Conservation (phyloP, 192 early-diverging fungal species). For the Pilobolus umbonatus region DNA sequence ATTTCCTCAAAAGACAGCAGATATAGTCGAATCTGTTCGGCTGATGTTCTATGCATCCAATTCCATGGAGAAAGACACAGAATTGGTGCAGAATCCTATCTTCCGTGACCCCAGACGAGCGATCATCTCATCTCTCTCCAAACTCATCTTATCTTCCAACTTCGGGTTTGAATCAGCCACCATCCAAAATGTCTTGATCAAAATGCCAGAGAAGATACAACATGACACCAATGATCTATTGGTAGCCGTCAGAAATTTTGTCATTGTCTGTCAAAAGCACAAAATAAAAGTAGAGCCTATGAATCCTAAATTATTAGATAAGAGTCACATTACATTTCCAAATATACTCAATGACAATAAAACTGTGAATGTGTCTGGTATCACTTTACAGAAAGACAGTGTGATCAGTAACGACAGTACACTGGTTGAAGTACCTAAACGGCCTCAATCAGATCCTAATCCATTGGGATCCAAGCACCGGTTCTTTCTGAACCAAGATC, state of each 20-base stretch:
- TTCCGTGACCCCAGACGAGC: conserved; percentile 29
- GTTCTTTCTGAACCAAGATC: conserved; percentile 11
- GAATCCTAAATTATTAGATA: conserved; percentile 24
- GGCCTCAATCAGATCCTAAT: too few relatives aligned
- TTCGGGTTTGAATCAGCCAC: conserved; percentile 64
- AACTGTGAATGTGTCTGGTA: background rate
- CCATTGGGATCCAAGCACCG: background rate
- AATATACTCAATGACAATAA: background rate
- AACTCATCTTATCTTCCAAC: conserved; percentile 67
- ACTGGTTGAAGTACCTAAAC: too few relatives aligned
- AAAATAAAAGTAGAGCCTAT: conserved; percentile 36
- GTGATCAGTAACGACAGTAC: background rate
- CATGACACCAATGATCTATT: conserved; percentile 58
- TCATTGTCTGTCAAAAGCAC: conserved; percentile 33
- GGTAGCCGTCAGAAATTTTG: conserved; percentile 60
- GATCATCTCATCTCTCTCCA: conserved; percentile 63
- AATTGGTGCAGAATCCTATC: conserved; percentile 35
- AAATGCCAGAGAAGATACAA: conserved; percentile 61
- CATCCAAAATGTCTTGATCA: conserved; percentile 57
- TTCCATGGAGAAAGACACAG: conserved; percentile 56
- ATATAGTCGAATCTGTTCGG: conserved; percentile 72
- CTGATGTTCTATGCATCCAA: conserved; percentile 79
- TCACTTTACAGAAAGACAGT: too few relatives aligned
- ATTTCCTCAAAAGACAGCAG: conserved; percentile 25
- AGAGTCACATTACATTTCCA: conserved; percentile 16